Evolutionary conservation across 441 rosid genomes (phyloP).

Genomic region (Syzygium malaccense): DNA sequence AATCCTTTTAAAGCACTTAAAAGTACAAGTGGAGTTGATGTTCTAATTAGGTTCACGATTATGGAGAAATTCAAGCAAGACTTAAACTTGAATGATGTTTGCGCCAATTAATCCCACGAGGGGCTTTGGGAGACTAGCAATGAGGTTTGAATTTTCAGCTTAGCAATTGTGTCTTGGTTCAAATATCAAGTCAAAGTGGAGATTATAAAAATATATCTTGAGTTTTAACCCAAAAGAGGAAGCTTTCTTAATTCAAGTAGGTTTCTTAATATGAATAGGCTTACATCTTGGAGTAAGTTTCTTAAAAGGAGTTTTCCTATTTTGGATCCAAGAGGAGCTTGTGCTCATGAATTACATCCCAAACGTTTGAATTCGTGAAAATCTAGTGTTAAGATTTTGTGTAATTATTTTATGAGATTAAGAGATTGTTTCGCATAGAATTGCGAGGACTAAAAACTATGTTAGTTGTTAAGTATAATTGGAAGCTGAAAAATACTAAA

Average conservation of each 20-base stretch:
- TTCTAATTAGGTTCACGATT: not conserved
- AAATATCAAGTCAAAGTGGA: accelerated
- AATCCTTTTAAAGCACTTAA: too few relatives aligned
- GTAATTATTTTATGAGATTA: not conserved
- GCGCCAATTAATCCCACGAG: accelerated
- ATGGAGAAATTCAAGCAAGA: not conserved
- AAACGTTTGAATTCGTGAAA: not conserved
- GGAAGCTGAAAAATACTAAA: not conserved
- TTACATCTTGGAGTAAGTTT: not conserved
- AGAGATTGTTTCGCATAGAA: not conserved
- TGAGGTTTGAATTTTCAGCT: not conserved
- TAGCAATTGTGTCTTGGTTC: not conserved
- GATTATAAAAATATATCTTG: not conserved
- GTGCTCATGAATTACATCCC: not conserved
- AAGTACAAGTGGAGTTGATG: too few relatives aligned
- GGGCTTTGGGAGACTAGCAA: accelerated
- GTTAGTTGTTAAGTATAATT: not conserved
- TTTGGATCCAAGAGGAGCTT: not conserved
- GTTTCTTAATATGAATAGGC: not conserved
- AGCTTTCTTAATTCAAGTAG: not conserved
- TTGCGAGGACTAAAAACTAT: accelerated
- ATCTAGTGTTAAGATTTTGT: not conserved
- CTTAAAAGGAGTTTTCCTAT: not conserved
- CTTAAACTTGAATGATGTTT: not conserved
- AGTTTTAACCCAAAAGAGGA: not conserved